Evolutionary conservation across 2,329 filamentous ascomycete species (phyloP).

Genomic region (Colletotrichum sp.): DNA sequence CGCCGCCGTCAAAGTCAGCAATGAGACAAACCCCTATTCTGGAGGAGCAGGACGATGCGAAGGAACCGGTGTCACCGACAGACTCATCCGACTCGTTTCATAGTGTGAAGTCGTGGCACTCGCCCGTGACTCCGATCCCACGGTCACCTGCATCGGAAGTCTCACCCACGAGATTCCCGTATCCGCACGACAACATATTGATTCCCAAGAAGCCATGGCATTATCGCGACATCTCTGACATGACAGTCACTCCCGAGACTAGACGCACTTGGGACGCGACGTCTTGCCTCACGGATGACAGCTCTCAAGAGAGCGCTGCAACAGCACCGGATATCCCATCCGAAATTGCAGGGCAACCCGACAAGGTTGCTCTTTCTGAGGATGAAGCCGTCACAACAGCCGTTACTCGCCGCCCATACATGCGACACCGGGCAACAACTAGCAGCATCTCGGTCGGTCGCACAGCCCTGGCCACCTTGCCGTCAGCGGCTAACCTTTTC

Average conservation of each 20-base stretch:
- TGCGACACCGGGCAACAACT: constrained; percentile 61
- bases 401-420: constrained; percentile 40
- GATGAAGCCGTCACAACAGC: constrained; percentile 24
- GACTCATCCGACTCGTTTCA: constrained; percentile 60
- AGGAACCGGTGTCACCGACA: constrained; percentile 46
- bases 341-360: constrained; percentile 5
- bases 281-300: constrained; percentile 30
- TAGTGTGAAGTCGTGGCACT: constrained; percentile 58
- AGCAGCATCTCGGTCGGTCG: constrained; percentile 54
- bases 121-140: constrained; percentile 46
- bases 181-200: constrained; percentile 44
- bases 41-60: constrained; percentile 20
- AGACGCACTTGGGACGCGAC: constrained; percentile 32
- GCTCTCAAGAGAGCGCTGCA: constrained; percentile 31
- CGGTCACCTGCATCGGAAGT: constrained; percentile 49
- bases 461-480: constrained; percentile 70
- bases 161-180: constrained; percentile 36
- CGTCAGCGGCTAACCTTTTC: constrained; percentile 71
- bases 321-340: constrained; percentile 23
- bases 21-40: constrained; percentile 5
- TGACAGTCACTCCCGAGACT: constrained; percentile 36
- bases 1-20: constrained; percentile 40
- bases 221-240: constrained; percentile 36
- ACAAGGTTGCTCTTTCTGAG: constrained; percentile 3
- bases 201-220: constrained; percentile 35